phyloP scores from a whole-genome alignment of 2,329 filamentous ascomycete species.

The Colletotrichum filicis region DNA sequence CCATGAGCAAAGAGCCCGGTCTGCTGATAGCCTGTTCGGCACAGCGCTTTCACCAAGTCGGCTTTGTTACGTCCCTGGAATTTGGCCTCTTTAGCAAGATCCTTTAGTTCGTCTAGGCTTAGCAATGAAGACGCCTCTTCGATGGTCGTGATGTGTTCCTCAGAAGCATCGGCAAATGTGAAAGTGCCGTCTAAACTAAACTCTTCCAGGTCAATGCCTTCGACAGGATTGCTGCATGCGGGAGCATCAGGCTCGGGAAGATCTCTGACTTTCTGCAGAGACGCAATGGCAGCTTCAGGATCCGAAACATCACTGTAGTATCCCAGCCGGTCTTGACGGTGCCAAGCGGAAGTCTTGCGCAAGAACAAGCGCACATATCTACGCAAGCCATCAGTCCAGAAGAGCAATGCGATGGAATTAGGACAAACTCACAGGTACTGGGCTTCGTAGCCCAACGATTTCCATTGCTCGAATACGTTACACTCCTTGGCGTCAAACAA shows the following conservation, averaged over 20 bases:
- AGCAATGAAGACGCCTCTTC: constrained; percentile 87
- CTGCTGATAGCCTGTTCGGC: constrained; percentile 79
- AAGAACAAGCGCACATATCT: constrained; percentile 94
- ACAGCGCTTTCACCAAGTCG: constrained; percentile 80
- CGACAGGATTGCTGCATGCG: constrained; percentile 37
- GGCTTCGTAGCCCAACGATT: constrained; percentile 78
- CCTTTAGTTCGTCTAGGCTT: constrained; percentile 88
- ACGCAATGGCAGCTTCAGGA: constrained; percentile 71
- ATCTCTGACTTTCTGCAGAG: constrained; percentile 67
- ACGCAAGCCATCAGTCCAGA: neutral
- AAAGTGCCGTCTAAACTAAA: constrained; percentile 67
- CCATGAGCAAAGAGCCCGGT: constrained; percentile 77
- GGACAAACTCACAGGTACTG: constrained; percentile 83
- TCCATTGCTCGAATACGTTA: constrained; percentile 82
- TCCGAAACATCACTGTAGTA: constrained; percentile 89
- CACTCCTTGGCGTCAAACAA: constrained; percentile 86
- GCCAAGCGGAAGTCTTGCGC: constrained; percentile 91
- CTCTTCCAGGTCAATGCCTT: constrained; percentile 52
- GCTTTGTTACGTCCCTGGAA: constrained; percentile 89
- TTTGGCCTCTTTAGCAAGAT: constrained; percentile 85
- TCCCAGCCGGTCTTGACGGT: constrained; percentile 79
- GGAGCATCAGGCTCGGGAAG: constrained; percentile 58
- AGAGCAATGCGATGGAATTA: neutral
- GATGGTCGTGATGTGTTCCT: constrained; percentile 77
- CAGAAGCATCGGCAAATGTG: constrained; percentile 83